These are phyloP conservation scores for Jamesozyma rosinii DNA, from an alignment of 805 yeast genomes.

Conservation along the genomic window DNA sequence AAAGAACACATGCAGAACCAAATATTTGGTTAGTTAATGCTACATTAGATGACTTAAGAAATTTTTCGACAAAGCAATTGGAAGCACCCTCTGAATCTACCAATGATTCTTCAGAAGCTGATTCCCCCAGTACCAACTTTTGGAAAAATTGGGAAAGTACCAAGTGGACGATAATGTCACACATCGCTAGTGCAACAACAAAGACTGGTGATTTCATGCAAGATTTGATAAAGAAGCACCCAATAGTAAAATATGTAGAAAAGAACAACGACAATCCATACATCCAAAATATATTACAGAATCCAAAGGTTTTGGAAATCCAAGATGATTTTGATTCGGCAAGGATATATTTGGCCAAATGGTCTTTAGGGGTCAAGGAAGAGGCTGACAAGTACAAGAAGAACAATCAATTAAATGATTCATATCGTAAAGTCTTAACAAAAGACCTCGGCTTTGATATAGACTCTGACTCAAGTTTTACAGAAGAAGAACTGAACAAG, in stretches of 20 bases:
- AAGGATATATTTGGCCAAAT: constrained; percentile 81
- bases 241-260: constrained; percentile 29
- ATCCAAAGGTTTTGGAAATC: constrained; percentile 71
- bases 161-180: constrained; percentile 79
- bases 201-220: constrained; percentile 22
- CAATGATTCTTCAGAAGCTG: not conserved
- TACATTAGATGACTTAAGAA: constrained; percentile 37
- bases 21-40: constrained; percentile 75
- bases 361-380: constrained; percentile 92
- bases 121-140: constrained; percentile 2
- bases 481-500: constrained; percentile 34
- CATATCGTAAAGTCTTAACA: constrained; percentile 45
- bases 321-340: constrained; percentile 90
- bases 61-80: constrained; percentile 18
- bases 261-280: constrained; percentile 35
- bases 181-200: constrained; percentile 68
- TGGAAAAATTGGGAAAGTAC: constrained; percentile 35
- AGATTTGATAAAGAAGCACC: constrained; percentile 21
- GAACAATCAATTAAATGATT: constrained; percentile 45
- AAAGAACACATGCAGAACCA: constrained; percentile 61
- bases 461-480: constrained; percentile 20
- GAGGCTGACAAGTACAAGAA: constrained; percentile 59
- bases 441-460: constrained; percentile 52
- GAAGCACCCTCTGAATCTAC: not conserved
- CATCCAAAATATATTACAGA: constrained; percentile 47